Percentiles rank a stretch among this genome's conserved stretches.
Conservation (phyloP, 108 stramenopile genomes). For the Nitzschia sp. region DNA sequence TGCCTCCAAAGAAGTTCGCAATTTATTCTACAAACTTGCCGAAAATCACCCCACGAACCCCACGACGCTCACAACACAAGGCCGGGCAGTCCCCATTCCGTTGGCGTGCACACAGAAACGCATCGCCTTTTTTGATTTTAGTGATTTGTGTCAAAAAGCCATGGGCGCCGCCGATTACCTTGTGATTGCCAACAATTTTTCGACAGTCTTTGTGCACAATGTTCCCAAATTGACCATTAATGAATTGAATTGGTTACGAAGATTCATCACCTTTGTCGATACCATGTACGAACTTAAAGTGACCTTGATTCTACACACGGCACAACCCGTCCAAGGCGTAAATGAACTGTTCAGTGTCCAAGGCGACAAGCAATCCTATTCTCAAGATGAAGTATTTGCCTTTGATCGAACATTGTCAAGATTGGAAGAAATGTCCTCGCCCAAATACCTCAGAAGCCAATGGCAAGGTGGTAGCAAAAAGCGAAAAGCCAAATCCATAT, state of each 20-base stretch:
- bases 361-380: slow-evolving; percentile 50
- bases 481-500: background rate
- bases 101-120: slow-evolving; percentile 48
- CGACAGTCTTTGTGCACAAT: slow-evolving; percentile 81
- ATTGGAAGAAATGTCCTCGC: slow-evolving; percentile 91
- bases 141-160: slow-evolving; percentile 87
- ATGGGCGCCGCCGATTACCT: slow-evolving; percentile 93
- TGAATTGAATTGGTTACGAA: slow-evolving; percentile 81
- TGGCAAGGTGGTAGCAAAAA: slow-evolving; percentile 31
- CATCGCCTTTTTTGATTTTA: slow-evolving; percentile 78
- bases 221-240: slow-evolving; percentile 83
- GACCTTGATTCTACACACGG: slow-evolving; percentile 61
- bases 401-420: slow-evolving; percentile 91
- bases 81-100: slow-evolving; percentile 67
- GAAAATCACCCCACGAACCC: slow-evolving; percentile 37
- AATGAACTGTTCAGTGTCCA: slow-evolving; percentile 36
- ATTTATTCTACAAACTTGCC: slow-evolving; percentile 50
- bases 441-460: slow-evolving; percentile 62
- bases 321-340: slow-evolving; percentile 13
- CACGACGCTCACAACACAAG: slow-evolving; percentile 59
- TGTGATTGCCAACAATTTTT: slow-evolving; percentile 84
- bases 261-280: slow-evolving; percentile 87
- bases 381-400: slow-evolving; percentile 93
- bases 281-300: slow-evolving; percentile 83
- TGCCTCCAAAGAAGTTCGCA: slow-evolving; percentile 19